phyloP scores from a whole-genome alignment of 2,329 filamentous ascomycete genomes.

The Pseudophaeomoniella oleicola region DNA sequence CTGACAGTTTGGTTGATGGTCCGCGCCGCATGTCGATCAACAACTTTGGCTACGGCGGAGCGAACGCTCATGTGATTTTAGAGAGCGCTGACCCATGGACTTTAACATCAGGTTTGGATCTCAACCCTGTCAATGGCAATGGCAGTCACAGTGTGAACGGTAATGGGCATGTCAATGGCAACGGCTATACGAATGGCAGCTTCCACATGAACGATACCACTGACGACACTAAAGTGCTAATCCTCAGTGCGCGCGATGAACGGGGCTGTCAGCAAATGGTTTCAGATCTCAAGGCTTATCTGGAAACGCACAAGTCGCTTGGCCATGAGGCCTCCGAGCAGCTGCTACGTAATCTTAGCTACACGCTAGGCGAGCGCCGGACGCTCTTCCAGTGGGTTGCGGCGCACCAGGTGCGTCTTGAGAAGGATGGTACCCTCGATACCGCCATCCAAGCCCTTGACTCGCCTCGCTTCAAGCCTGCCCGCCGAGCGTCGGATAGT shows the following conservation, averaged over 20 bases:
- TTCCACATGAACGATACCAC: conserved; percentile 3
- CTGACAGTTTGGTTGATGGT: conserved; percentile 4
- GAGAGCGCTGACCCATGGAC: conserved; percentile 12
- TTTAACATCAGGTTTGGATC: background rate
- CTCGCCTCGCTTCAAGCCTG: conserved; percentile 1
- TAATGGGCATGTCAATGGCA: too few relatives aligned
- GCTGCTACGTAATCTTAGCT: conserved; percentile 6
- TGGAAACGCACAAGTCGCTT: conserved; percentile 4
- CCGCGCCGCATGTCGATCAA: conserved; percentile 19
- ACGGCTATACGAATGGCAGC: conserved; percentile 2
- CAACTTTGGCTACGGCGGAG: conserved; percentile 22
- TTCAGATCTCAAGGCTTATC: conserved; percentile 3
- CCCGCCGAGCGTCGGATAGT: background rate
- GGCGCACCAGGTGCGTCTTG: background rate
- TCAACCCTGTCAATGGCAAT: conserved; percentile 1
- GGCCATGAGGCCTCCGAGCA: background rate
- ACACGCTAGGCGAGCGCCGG: conserved; percentile 3
- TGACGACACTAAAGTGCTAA: conserved; percentile 6
- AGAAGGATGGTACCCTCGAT: background rate
- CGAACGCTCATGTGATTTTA: conserved; percentile 19
- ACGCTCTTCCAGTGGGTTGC: conserved; percentile 13
- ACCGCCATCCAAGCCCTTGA: background rate
- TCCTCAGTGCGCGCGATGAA: conserved; percentile 12
- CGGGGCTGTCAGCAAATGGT: conserved; percentile 2
- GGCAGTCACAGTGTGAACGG: too few relatives aligned